Base-by-base conservation (phyloP, 1,284 basidiomycete genomes). In the Fomitopsis palustris region DNA sequence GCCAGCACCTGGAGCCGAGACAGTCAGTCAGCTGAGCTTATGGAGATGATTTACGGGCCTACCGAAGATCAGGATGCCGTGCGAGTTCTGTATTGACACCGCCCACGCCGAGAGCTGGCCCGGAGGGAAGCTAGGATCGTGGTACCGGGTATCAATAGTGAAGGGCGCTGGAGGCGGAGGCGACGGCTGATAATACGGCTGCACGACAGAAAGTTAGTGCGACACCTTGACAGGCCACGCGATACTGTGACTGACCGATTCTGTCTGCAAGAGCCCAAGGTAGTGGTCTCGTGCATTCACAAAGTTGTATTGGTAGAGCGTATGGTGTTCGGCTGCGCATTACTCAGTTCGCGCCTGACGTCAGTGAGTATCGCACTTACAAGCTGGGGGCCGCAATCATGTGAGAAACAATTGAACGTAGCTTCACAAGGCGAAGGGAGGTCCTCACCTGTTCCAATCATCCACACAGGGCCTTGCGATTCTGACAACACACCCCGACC, bases 401-500 rank as follows among this genome's bases (percentile, higher is more conserved):
- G 21, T 27, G 21, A 27, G 19, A 21, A 4, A 25, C 35, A 3
- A 19, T 14, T 55, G 10, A 42, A n/a, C 7, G 16, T 10, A 41
- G 4, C n/a, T 37, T 9, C 21, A 8, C 8, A 51, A 16, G 35
- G n/a, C 23, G 1, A 21, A 41, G 16, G 38, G 17, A n/a, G 47
- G 56, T 45, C 63, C 81, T 64, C 63, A 79, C 83, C 83, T 42
- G 88, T 89, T 41, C 88, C 88, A 61, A 90, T 81, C 76, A 90
- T 67, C 88, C 88, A 90, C 0, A 88, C 86, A 2, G 88, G 88
- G 0, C 89, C 88, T 35, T 74, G 74, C 1, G 87, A 88, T 70
- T 93, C 85, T 12, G 88, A 89, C 6, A 93, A 74, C 19, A 93
- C 80, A 7, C 92, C 92, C 16, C 92, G 85, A 0, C 88, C 91